A percentile compares a stretch with the other conserved stretches of the same genome.
phyloP scores from a whole-genome alignment of 306 rosid genomes.

The Vicia faba region DNA sequence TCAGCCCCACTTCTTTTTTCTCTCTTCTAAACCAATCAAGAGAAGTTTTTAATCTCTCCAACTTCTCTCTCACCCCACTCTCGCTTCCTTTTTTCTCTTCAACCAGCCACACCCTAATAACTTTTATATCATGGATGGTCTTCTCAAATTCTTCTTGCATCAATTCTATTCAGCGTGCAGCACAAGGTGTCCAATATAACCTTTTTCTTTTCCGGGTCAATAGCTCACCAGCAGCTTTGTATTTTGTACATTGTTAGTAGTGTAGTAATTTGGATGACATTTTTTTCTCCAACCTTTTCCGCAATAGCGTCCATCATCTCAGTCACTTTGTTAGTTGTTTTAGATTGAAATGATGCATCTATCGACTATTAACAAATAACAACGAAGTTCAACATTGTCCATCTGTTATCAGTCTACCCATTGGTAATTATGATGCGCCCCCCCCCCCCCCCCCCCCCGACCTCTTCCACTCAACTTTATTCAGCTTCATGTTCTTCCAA shows the following conservation, averaged over 20 bases:
- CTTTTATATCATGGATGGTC: too few relatives aligned
- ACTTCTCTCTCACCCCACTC: too few relatives aligned
- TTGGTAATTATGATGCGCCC: not conserved
- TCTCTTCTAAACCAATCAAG: too few relatives aligned
- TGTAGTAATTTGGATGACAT: not conserved
- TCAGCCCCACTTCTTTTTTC: too few relatives aligned
- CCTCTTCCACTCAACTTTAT: not conserved
- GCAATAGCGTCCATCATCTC: not conserved
- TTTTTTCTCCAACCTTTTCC: not conserved
- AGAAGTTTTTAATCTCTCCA: too few relatives aligned
- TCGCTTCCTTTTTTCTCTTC: too few relatives aligned
- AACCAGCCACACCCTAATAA: too few relatives aligned
- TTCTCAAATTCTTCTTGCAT: not conserved
- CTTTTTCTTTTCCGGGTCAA: not conserved
- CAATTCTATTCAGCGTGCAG: too few relatives aligned
- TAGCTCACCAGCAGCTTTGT: not conserved
- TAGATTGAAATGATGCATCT: not conserved
- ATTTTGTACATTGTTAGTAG: not conserved
- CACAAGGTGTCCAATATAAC: too few relatives aligned
- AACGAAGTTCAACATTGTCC: not conserved
- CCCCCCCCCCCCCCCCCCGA: too few relatives aligned
- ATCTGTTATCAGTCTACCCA: not conserved
- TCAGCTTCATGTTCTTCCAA: not conserved
- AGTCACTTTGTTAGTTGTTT: not conserved
- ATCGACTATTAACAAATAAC: not conserved